Evolutionary conservation across 345 rosid species (phyloP), one percentile per base, ranked within the genome.

Genomic region (Erodium maritimum): DNA sequence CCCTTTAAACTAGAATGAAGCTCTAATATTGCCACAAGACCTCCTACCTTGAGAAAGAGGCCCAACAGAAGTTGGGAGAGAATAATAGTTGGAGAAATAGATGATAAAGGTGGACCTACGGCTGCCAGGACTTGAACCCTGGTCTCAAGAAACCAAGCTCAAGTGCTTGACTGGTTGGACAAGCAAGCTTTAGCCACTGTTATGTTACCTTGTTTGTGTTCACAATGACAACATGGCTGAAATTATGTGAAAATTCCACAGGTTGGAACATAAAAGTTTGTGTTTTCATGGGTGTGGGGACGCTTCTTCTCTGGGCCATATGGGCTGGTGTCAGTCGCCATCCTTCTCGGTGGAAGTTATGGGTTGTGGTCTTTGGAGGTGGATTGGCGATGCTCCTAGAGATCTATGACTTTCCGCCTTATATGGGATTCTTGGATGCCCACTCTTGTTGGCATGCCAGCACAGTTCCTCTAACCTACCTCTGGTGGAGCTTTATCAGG

Each of bases 401-500:
- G 68, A 71, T 86, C 59, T 69, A 73, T 0, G 96, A 91, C 65
- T 91, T 91, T 61, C 84, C 93, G 10, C 95, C 98, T 0, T 82
- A 79, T 64, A n/a, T 57, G 29, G 93, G 96, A 63, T 80, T 63
- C n/a, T 61, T 91, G 0, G 98, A 91, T 71, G 84, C 98, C 57
- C 90, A 80, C 16, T 83, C 84, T 24, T 77, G 86, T 21, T 82
- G 95, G 91, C 84, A 86, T 45, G 85, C 82, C 21, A 66, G 77
- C 11, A 75, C 77, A 48, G 75, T 91, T 65, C 95, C 93, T 18
- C 83, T 91, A 19, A 69, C 90, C 12, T 88, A 82, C 62, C 62
- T 88, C 21, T 86, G 85, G 83, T 91, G 98, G 98, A 86, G 96
- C 75, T 88, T 91, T 67, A 77, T 77, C 58, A 73, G 83, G 62